These are phyloP conservation scores for Mucor ambiguus DNA, from an alignment of 371 early-diverging fungal genomes.

Conservation along the genomic window DNA sequence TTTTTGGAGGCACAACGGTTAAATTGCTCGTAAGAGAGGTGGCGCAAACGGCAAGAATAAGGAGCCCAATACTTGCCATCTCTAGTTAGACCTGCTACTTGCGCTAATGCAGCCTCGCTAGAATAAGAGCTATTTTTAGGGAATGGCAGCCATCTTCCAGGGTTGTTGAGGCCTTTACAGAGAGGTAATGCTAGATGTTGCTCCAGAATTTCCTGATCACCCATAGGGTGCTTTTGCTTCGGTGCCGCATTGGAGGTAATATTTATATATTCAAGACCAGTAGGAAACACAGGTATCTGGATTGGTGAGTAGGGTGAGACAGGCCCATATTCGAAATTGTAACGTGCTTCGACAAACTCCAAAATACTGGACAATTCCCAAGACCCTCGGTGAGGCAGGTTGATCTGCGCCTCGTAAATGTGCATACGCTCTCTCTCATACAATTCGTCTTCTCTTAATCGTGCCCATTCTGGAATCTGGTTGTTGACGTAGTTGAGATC, in stretches of 20 bases:
- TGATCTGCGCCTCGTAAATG: slow-evolving; percentile 50
- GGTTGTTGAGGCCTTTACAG: slow-evolving; percentile 39
- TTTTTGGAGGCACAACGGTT: slow-evolving; percentile 36
- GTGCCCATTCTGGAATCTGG: slow-evolving; percentile 31
- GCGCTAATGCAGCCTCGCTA: not conserved
- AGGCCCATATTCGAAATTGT: slow-evolving; percentile 53
- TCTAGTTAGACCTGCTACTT: not conserved
- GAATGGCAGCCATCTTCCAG: slow-evolving; percentile 53
- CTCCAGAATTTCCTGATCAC: slow-evolving; percentile 5
- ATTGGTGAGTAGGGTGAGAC: slow-evolving; percentile 42
- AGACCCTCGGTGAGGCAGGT: slow-evolving; percentile 36
- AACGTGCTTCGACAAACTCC: slow-evolving; percentile 49
- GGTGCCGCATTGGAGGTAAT: not conserved
- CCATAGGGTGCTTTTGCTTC: not conserved
- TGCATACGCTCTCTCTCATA: slow-evolving; percentile 38
- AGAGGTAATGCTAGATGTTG: slow-evolving; percentile 46
- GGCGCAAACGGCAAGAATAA: slow-evolving; percentile 47
- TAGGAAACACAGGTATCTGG: slow-evolving; percentile 27
- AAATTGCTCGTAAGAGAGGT: slow-evolving; percentile 41
- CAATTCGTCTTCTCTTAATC: slow-evolving; percentile 20
- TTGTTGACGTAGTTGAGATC: slow-evolving; percentile 7
- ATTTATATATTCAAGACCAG: slow-evolving; percentile 4
- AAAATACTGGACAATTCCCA: slow-evolving; percentile 36
- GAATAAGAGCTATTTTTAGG: slow-evolving; percentile 5
- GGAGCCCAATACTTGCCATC: slow-evolving; percentile 51